A percentile compares a stretch with the other conserved stretches of the same genome.
These are phyloP conservation scores for Usnea hakonensis DNA, from an alignment of 495 filamentous ascomycete species.

Conservation along the genomic window DNA sequence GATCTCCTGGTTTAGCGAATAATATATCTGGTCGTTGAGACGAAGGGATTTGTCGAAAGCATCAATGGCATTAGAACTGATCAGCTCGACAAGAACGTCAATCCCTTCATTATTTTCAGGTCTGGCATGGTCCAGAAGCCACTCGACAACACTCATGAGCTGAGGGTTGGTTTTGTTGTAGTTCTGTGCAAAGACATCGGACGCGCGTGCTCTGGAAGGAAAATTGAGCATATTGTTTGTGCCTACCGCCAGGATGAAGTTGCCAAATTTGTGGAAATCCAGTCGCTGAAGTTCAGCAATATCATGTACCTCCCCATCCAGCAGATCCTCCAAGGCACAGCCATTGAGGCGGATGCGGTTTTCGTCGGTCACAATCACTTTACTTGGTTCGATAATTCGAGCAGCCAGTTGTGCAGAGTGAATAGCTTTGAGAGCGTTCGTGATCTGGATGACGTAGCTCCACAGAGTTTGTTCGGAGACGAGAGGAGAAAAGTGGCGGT, in stretches of 20 bases:
- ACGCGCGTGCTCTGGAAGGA: conserved; percentile 50
- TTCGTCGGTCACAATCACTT: conserved; percentile 66
- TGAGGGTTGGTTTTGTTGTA: conserved; percentile 66
- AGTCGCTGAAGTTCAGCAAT: conserved; percentile 73
- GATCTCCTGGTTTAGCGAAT: conserved; percentile 66
- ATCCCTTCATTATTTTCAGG: conserved; percentile 54
- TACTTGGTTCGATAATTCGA: conserved; percentile 71
- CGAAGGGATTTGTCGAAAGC: conserved; percentile 69
- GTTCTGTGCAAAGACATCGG: conserved; percentile 48
- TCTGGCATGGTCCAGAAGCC: conserved; percentile 56
- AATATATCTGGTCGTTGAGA: conserved; percentile 62
- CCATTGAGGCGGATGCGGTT: conserved; percentile 81
- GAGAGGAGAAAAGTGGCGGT: conserved; percentile 37
- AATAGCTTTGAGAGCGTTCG: conserved; percentile 79
- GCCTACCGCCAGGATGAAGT: conserved; percentile 70
- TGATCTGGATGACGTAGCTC: conserved; percentile 88
- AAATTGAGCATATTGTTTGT: conserved; percentile 51
- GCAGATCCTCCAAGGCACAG: conserved; percentile 80
- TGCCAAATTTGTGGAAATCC: conserved; percentile 81
- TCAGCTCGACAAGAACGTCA: conserved; percentile 66
- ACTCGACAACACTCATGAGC: conserved; percentile 65
- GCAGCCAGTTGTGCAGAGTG: conserved; percentile 77
- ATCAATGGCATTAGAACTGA: conserved; percentile 62
- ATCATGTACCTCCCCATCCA: conserved; percentile 63
- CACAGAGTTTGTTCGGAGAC: conserved; percentile 76